Evolutionary conservation across 2,329 filamentous ascomycete genomes (phyloP), one percentile per base, ranked within the genome.

Genomic region (Arthrinium phaeospermum): DNA sequence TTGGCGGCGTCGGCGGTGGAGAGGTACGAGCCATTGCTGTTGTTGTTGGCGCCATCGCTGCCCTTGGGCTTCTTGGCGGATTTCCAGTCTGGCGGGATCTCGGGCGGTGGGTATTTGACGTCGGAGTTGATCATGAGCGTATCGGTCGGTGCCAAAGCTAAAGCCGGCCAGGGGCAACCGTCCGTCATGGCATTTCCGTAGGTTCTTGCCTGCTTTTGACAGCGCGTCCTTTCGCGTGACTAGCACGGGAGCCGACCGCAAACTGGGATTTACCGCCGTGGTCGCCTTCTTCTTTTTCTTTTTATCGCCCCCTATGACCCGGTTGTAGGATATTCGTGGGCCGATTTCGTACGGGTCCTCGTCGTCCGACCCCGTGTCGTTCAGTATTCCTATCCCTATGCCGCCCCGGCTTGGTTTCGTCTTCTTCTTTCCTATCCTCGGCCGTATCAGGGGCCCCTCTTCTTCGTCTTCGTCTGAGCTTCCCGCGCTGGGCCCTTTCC

Each of bases 271-370:
- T 3, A 87, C 86, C 12, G 88, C 82, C 19, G 86, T 86, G 16
- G 85, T 85, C 0, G 82, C 77, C 4, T 80, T 75, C 72, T 86
- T 86, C 57, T 89, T 90, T 78, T 92, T 91, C 77, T 89, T 93
- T 81, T 94, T 97, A 74, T 95, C 92, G 0, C 92, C 93, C 24
- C 94, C 95, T 73, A 98, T 90, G 6, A 92, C 88, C 53, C 91
- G 90, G 77, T 94, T 97, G 82, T 97, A 98, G 16, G 92, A 94
- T 80, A 98, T 97, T 76, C 91, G 92, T 0, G 96, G 96, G 0
- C 96, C 96, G 70, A 98, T 92, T 72, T 96, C 93, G 79, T 98
- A 98, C 0, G 94, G 93, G 78, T 98, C 95, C 77, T 98, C 96
- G 67, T 98, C 95, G 76, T 98, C 96, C 5, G 96, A 98, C 14